A percentile compares a stretch with the other conserved stretches of the same genome.
Conservation (phyloP, 2,329 filamentous ascomycete species). For the Clarireedia sp. region DNA sequence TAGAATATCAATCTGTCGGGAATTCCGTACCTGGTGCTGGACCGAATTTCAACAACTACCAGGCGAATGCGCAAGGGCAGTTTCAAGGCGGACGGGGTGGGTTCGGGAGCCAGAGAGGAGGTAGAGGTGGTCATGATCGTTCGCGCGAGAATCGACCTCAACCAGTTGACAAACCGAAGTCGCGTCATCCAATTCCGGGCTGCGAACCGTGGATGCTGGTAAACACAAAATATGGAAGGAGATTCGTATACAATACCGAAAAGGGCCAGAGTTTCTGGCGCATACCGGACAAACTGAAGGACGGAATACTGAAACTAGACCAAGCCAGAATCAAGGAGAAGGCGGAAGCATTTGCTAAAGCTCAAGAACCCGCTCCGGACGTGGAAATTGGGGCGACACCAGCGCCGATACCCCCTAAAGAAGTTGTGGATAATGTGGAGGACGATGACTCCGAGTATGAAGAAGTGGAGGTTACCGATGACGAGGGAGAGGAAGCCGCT, state of each 20-base stretch:
- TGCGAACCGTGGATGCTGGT: constrained; percentile 85
- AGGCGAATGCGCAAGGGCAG: constrained; percentile 14
- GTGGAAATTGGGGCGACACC: constrained; percentile 11
- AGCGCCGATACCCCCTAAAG: not conserved
- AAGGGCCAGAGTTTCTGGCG: constrained; percentile 93
- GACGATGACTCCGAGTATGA: constrained; percentile 67
- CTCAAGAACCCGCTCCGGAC: constrained; percentile 18
- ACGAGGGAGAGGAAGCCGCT: constrained; percentile 45
- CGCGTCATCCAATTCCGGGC: constrained; percentile 69
- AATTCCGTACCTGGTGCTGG: constrained; percentile 33
- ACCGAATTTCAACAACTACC: constrained; percentile 26
- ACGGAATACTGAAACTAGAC: constrained; percentile 66
- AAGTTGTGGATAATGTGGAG: constrained; percentile 30
- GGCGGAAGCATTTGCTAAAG: constrained; percentile 30
- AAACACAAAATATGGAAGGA: constrained; percentile 80
- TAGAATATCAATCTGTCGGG: constrained; percentile 35
- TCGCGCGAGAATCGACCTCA: constrained; percentile 43
- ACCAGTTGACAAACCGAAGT: constrained; percentile 71
- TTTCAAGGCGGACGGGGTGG: constrained; percentile 30
- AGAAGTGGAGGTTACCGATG: constrained; percentile 35
- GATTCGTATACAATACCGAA: constrained; percentile 81
- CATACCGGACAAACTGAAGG: constrained; percentile 79
- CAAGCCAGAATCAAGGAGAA: constrained; percentile 59
- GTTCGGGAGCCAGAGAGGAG: constrained; percentile 38
- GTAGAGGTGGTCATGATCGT: constrained; percentile 48